phyloP scores from a whole-genome alignment of 306 rosid genomes.

The Vigna hirtella region DNA sequence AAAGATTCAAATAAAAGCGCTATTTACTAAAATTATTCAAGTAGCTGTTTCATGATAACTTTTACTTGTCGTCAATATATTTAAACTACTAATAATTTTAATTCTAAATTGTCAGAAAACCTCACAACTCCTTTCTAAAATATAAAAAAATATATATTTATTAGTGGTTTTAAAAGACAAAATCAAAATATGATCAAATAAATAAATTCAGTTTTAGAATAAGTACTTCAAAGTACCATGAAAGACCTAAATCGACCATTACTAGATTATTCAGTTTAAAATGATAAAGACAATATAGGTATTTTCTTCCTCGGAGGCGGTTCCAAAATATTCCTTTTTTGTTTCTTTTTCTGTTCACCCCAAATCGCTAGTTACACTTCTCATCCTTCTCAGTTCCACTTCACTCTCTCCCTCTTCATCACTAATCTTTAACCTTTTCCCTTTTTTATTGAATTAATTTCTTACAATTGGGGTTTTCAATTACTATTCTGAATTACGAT shows the following conservation, averaged over 20 bases:
- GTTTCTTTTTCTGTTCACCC: not conserved
- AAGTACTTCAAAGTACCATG: too few species aligned
- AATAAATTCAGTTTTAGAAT: too few species aligned
- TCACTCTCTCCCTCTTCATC: not conserved
- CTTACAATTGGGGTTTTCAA: constrained; percentile 10
- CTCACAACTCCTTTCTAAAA: too few species aligned
- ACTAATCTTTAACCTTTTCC: not conserved
- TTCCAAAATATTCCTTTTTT: constrained; percentile 2
- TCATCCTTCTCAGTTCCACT: not conserved
- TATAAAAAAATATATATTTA: too few species aligned
- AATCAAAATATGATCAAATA: too few species aligned
- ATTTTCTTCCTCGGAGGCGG: constrained; percentile 1
- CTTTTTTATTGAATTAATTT: not conserved
- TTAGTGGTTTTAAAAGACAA: too few species aligned
- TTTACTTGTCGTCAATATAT: too few species aligned
- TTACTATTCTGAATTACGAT: not conserved
- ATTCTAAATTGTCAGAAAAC: too few species aligned
- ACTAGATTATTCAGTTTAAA: not conserved
- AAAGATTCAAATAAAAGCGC: too few species aligned
- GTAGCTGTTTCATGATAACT: too few species aligned
- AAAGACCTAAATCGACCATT: not conserved
- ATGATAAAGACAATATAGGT: not conserved
- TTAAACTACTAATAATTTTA: too few species aligned
- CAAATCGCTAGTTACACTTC: not conserved
- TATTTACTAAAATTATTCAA: too few species aligned